Evolutionary conservation across 1,284 basidiomycete species (phyloP), one percentile per base, ranked within the genome.

Genomic region (Phellopilus nigrolimitatus): DNA sequence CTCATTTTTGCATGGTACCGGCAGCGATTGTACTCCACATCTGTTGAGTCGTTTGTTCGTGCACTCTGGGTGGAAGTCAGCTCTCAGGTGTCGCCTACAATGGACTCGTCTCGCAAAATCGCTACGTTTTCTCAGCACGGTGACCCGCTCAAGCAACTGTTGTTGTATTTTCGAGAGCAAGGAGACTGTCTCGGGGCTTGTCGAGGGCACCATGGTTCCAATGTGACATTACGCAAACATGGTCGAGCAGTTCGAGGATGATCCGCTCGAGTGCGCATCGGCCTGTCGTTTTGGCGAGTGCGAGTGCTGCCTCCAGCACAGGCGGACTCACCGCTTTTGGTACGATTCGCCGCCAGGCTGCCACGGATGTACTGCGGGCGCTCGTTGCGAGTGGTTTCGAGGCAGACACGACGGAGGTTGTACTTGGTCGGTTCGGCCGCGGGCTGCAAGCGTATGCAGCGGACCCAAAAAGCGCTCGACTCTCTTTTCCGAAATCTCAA

Each of bases 161-260:
- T 31, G 46, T 57, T 54, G 71, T 1, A 70, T 88, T 0, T 88
- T 86, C 68, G 81, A 71, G 52, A 84, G 93, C 36, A 73, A 74
- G 4, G 83, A 88, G 4, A 95, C 90, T 1, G 85, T 98, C 57
- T 82, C 84, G 12, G 82, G 82, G 13, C 83, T 98, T 54, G 83
- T 91, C 33, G 84, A 92, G 39, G 88, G 92, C 49, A 94, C 98
- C 57, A 87, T 98, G 24, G 75, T 99, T 25, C 95, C 95, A 98
- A 97, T 63, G 91, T 98, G 59, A 74, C 79, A 13, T 75, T 98
- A 28, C 78, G 95, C 57, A 86, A 90, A 48, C 87, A 93, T 57
- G 95, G 80, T 95, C 54, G 95, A 99, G 63, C 87, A 95, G 68
- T 98, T 99, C 63, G 93, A 98, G 68, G 95, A 99, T 57, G 94